Percentiles rank a stretch among this genome's conserved stretches.
Conservation (phyloP, 768 basidiomycete species). For the Epithele typhae region DNA sequence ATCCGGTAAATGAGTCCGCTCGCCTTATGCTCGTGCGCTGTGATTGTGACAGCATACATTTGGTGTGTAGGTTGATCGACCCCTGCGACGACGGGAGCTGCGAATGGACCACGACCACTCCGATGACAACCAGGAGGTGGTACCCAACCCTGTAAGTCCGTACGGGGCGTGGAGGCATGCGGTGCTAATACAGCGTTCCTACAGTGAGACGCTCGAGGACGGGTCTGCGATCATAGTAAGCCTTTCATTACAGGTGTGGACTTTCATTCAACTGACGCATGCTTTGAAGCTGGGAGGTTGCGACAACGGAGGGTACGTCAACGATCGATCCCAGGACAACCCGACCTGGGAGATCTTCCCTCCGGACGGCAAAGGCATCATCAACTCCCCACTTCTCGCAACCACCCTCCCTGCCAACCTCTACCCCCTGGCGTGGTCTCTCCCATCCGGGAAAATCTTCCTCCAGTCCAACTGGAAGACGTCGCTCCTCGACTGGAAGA, state of each 20-base stretch:
- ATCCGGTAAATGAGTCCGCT: too few relatives aligned
- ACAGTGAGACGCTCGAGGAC: conserved; percentile 59
- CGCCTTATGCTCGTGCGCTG: too few relatives aligned
- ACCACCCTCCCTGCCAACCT: conserved; percentile 73
- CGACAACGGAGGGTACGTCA: conserved; percentile 67
- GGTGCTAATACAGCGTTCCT: background rate
- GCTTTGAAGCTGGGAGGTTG: conserved; percentile 52
- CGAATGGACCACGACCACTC: conserved; percentile 48
- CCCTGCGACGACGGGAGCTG: conserved; percentile 66
- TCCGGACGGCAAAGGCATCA: conserved; percentile 39
- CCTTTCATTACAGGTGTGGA: background rate
- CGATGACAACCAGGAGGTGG: conserved; percentile 59
- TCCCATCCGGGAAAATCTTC: conserved; percentile 60
- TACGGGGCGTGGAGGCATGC: background rate
- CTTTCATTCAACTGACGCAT: background rate
- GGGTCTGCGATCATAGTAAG: conserved; percentile 61
- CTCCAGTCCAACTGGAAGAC: conserved; percentile 66
- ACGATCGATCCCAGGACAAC: conserved; percentile 62
- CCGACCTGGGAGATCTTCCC: conserved; percentile 85
- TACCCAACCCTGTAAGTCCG: conserved; percentile 64
- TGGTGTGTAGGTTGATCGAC: conserved; percentile 45
- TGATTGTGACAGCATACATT: too few relatives aligned
- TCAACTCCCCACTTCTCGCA: conserved; percentile 57
- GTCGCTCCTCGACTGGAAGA: conserved; percentile 60
- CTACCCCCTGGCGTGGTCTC: conserved; percentile 71